Evolutionary conservation across 257 asterid genomes (phyloP).

Genomic region (Euphrasia confusa): DNA sequence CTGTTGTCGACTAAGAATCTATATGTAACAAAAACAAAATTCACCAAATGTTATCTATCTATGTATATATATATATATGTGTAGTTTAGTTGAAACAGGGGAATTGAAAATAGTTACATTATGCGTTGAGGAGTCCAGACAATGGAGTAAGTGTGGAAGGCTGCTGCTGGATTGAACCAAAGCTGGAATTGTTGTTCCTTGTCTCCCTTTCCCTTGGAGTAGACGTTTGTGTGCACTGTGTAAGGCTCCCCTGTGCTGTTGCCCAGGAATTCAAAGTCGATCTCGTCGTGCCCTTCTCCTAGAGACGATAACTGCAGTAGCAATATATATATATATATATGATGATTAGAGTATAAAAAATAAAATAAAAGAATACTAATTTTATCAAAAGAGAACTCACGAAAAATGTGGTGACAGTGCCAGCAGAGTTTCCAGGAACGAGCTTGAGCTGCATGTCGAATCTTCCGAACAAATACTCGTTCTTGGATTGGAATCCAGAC

Average conservation of each 20-base stretch:
- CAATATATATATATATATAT: too few species aligned
- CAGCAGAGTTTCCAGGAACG: conserved; percentile 42
- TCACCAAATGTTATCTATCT: too few species aligned
- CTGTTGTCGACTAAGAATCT: conserved; percentile 51
- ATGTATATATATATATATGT: too few species aligned
- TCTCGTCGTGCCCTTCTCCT: conserved; percentile 37
- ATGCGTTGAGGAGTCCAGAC: conserved; percentile 40
- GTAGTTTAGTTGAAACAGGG: too few species aligned
- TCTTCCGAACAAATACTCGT: conserved; percentile 37
- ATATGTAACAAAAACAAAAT: neutral
- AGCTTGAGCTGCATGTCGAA: conserved; percentile 48
- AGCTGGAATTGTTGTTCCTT: conserved; percentile 42
- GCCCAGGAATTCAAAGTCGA: conserved; percentile 45
- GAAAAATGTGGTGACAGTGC: conserved; percentile 57
- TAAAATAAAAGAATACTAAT: too few species aligned
- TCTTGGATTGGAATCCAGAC: conserved; percentile 46
- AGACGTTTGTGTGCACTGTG: conserved; percentile 42
- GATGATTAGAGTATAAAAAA: too few species aligned
- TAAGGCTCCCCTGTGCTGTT: conserved; percentile 33
- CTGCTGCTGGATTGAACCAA: conserved; percentile 41
- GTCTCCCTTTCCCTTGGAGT: conserved; percentile 36
- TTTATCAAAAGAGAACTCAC: too few species aligned
- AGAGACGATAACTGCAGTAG: conserved; percentile 34
- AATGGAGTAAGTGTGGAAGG: conserved; percentile 40
- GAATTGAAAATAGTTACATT: conserved; percentile 28